Evolutionary conservation across 139 green algal species (phyloP), one percentile per base, ranked within the genome.

Genomic region (Micractinium conductrix): DNA sequence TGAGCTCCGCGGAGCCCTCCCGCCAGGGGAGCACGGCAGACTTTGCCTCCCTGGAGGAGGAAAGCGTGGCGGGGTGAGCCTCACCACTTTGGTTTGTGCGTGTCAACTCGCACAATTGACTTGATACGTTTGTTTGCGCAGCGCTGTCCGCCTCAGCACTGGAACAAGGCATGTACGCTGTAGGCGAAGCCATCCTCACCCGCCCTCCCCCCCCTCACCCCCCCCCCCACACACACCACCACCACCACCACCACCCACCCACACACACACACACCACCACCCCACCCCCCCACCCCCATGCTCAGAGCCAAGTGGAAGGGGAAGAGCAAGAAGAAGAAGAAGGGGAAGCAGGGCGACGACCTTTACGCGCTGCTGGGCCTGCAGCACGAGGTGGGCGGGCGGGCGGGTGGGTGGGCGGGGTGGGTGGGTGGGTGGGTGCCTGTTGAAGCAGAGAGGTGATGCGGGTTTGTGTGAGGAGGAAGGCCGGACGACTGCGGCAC

Each of bases 331-430:
- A 92, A 86, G 74, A 94, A 94, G 79, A 94, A 96, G 81, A 93
- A 95, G 83, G 90, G 91, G 63, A 38, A 84, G 53, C 86, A 89
- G 69, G 75, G 71, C 33, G 40, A 80, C 30, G 96, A 98, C 87
- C 84, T 94, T 40, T 98, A 98, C 81, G 89, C 80, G n/a, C 87
- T 98, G 74, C 88, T 98, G 80, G 96, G 96, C 17, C 87, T 98
- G 79, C 71, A 93, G 71, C 67, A 89, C 50, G 85, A 89, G 75
- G 75, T 58, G 48, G 12, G 19, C 14, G 58, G n/a, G n/a, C n/a
- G n/a, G n/a, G n/a, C n/a, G n/a, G n/a, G n/a, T n/a, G n/a, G n/a
- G n/a, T n/a, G n/a, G n/a, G n/a, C n/a, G n/a, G n/a, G n/a, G n/a
- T n/a, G n/a, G n/a, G n/a, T n/a, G n/a, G n/a, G n/a, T n/a, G n/a